Conservation (phyloP, 306 rosid genomes). For the Canavalia ensiformis region DNA sequence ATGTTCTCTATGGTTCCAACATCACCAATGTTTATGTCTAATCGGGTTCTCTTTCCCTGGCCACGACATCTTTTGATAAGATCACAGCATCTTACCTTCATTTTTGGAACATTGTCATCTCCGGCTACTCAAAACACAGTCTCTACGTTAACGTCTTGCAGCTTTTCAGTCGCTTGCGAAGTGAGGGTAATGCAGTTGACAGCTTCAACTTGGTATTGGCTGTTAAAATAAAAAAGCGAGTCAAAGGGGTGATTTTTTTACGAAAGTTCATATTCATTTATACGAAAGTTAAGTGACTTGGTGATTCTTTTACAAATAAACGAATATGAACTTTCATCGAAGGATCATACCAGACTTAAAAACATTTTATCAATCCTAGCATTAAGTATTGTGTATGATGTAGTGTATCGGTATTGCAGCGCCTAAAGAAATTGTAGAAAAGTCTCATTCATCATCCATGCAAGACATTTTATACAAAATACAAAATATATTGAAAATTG, state of each 20-base stretch:
- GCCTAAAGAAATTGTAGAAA: too few relatives aligned
- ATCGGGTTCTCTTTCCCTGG: slow-evolving; percentile 42
- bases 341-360: too few relatives aligned
- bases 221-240: slow-evolving; percentile 36
- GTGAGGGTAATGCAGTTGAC: slow-evolving; percentile 26
- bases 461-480: too few relatives aligned
- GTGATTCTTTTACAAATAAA: too few relatives aligned
- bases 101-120: slow-evolving; percentile 44
- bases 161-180: slow-evolving; percentile 24
- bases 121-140: slow-evolving; percentile 28
- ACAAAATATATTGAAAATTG: too few relatives aligned
- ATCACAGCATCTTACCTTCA: slow-evolving; percentile 29
- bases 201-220: slow-evolving; percentile 41
- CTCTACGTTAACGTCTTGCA: slow-evolving; percentile 11
- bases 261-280: too few relatives aligned
- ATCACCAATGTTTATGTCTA: slow-evolving; percentile 33
- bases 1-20: slow-evolving; percentile 39
- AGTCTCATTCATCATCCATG: too few relatives aligned
- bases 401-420: too few relatives aligned
- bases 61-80: slow-evolving; percentile 33
- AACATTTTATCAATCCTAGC: too few relatives aligned
- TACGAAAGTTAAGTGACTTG: too few relatives aligned
- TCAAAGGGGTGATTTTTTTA: background rate
- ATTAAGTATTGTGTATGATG: too few relatives aligned
- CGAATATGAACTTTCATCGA: too few relatives aligned